Conservation (phyloP, 108 stramenopile species). For the Cyclotella cryptica region DNA sequence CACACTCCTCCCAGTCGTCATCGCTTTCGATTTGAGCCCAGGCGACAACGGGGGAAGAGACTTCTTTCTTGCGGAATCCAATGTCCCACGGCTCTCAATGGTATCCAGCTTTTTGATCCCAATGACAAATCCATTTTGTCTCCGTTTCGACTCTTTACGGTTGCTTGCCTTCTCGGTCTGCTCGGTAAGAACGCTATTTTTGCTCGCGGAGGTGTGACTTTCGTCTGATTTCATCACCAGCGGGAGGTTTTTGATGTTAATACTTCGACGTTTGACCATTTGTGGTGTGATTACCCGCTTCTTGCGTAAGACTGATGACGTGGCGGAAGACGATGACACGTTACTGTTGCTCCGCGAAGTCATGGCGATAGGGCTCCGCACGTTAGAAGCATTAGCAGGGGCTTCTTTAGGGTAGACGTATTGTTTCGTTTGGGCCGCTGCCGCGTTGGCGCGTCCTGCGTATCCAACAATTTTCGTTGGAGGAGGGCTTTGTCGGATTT, state of each 20-base stretch:
- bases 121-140: neutral
- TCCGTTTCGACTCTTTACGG: slow-evolving; percentile 6
- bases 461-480: neutral
- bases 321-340: neutral
- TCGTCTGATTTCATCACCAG: slow-evolving; percentile 24
- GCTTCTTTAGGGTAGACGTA: neutral
- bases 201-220: neutral
- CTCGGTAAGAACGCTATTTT: slow-evolving; percentile 11
- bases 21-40: neutral
- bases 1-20: neutral
- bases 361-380: too few relatives aligned
- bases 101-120: neutral
- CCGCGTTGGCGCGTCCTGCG: neutral
- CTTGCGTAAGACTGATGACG: neutral
- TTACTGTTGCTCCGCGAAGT: too few relatives aligned
- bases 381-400: neutral
- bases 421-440: neutral
- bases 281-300: slow-evolving; percentile 21
- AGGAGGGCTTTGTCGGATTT: neutral
- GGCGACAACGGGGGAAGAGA: neutral
- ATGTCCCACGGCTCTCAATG: slow-evolving; percentile 3
- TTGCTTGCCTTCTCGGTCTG: slow-evolving; percentile 21
- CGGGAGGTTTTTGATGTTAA: slow-evolving; percentile 21
- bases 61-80: neutral
- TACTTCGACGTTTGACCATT: slow-evolving; percentile 24